Evolutionary conservation across 2,329 filamentous ascomycete genomes (phyloP), one percentile per base, ranked within the genome.

Genomic region (Microcyclospora tardicrescens): DNA sequence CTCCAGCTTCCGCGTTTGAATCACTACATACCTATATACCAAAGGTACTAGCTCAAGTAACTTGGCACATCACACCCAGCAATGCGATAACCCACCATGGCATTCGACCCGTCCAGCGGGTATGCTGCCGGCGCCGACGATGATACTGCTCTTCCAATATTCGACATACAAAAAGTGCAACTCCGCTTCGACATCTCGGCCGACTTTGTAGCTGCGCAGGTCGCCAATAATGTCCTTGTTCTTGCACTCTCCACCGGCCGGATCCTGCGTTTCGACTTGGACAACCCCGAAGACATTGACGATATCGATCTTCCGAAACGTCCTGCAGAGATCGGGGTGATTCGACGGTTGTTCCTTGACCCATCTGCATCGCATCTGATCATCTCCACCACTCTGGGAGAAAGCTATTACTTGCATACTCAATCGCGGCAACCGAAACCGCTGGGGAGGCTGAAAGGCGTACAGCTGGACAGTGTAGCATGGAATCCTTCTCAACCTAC

Each of bases 221-320:
- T 96, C 40, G 87, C 89, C 47, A 96, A 98, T 63, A 95, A 98
- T 68, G 87, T 96, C 44, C 73, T 98, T 41, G 79, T 96, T 15
- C 71, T 98, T 37, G 91, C 91, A 31, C 73, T 98, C 29, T 89
- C 86, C 5, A 95, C 89, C 42, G 85, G 86, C 36, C 81, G 89
- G 51, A 91, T 98, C 47, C 68, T 98, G 43, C 78, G 91, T 43
- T 98, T 98, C 60, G 91, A 96, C 59, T 68, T 96, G 37, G 86
- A 95, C 61, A 84, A 81, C 55, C 83, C 91, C 5, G 84, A 87
- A 56, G 91, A 98, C 61, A 95, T 98, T 55, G 91, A 98, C 64
- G 89, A 98, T 63, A 94, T 98, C 60, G 91, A 98, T 61, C 76
- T 98, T 6, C 91, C 91, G 29, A 94, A 93, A 66, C 91, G 89